Evolutionary conservation across 1,139 yeast species (phyloP).

Genomic region (Debaryomycetaceae sp.): DNA sequence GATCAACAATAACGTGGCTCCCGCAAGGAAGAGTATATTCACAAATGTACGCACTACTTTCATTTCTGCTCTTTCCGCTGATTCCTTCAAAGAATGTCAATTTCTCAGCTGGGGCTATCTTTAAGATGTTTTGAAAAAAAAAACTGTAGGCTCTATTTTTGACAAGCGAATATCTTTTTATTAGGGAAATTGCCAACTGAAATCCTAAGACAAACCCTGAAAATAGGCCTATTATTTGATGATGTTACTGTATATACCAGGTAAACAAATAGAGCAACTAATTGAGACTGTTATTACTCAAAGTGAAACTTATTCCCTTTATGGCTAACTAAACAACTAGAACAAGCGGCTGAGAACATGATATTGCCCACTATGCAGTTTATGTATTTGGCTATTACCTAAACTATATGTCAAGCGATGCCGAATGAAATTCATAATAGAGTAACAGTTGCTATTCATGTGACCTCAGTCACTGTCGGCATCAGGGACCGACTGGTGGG

Average conservation of each 20-base stretch:
- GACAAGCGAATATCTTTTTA: no score
- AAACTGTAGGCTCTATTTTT: no score
- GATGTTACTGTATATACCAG: conserved; percentile 1
- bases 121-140: background rate
- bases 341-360: conserved; percentile 3
- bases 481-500: background rate
- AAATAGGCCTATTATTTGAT: background rate
- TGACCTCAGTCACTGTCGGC: background rate
- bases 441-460: background rate
- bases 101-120: background rate
- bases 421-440: background rate
- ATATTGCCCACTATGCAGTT: background rate
- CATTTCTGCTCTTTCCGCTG: conserved; percentile 18
- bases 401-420: background rate
- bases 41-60: conserved; percentile 31
- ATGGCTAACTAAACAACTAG: background rate
- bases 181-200: background rate
- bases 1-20: conserved; percentile 55
- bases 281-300: conserved; percentile 2
- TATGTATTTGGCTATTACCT: conserved; percentile 1
- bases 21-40: conserved; percentile 43
- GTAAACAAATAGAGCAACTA: conserved; percentile 4
- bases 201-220: background rate
- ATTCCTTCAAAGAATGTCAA: background rate
- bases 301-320: conserved; percentile 1